A percentile compares a stretch with the other conserved stretches of the same genome.
Conservation (phyloP, 306 rosid species). For the Mimosa bimucronata region DNA sequence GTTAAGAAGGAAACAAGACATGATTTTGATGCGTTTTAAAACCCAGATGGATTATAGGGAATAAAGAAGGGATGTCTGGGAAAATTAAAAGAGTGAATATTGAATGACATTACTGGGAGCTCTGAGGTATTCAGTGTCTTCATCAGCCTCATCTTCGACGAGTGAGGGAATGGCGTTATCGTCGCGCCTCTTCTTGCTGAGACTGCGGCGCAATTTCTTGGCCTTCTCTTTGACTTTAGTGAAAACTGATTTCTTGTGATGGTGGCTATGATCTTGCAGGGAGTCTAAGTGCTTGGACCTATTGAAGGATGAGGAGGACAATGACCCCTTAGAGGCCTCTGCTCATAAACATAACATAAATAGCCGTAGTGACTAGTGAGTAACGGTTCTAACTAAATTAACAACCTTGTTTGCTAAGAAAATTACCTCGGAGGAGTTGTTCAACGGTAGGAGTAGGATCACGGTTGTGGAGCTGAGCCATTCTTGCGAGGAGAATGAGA, state of each 20-base stretch:
- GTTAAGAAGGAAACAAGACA: neutral
- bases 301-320: slow-evolving; percentile 21
- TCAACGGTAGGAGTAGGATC: slow-evolving; percentile 52
- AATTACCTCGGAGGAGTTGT: slow-evolving; percentile 75
- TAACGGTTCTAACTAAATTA: neutral
- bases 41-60: neutral
- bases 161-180: slow-evolving; percentile 50
- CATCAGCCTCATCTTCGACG: slow-evolving; percentile 47
- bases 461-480: slow-evolving; percentile 64
- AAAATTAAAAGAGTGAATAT: neutral
- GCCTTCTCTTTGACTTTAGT: slow-evolving; percentile 91
- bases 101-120: slow-evolving; percentile 66
- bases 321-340: slow-evolving; percentile 41
- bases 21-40: neutral
- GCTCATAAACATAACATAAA: slow-evolving; percentile 30
- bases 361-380: neutral
- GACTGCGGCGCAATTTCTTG: slow-evolving; percentile 68
- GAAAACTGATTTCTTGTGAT: slow-evolving; percentile 87
- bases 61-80: neutral
- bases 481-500: slow-evolving; percentile 30
- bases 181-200: slow-evolving; percentile 78
- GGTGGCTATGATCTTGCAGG: slow-evolving; percentile 66
- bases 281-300: slow-evolving; percentile 52
- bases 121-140: slow-evolving; percentile 68
- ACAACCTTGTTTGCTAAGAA: neutral